Evolutionary conservation across 768 basidiomycete genomes (phyloP).

Genomic region (Mycena venus): DNA sequence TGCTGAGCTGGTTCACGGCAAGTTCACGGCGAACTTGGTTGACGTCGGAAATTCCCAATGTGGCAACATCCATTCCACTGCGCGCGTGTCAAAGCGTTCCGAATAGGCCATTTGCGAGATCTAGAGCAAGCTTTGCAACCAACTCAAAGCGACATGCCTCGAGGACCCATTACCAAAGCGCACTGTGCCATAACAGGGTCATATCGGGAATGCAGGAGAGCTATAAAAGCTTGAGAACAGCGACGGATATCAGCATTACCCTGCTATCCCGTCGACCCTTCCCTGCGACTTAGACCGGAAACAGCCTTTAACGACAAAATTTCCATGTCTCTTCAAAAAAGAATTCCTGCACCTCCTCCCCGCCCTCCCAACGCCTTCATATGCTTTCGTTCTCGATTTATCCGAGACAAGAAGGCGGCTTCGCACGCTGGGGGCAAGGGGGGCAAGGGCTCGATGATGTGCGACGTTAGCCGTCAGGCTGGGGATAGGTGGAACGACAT

Average conservation of each 20-base stretch:
- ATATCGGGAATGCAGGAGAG: not conserved
- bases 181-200: not conserved
- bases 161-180: conserved; percentile 21
- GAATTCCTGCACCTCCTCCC: not conserved
- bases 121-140: not conserved
- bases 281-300: not conserved
- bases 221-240: conserved; percentile 11
- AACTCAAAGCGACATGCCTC: conserved; percentile 27
- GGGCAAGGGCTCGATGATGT: not conserved
- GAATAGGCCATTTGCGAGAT: not conserved
- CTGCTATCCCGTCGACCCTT: not conserved
- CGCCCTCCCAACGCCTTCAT: conserved; percentile 24
- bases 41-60: conserved; percentile 1
- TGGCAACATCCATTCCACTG: not conserved
- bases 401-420: not conserved
- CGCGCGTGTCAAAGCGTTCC: not conserved
- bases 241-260: not conserved
- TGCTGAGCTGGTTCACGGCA: not conserved
- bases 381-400: conserved; percentile 22
- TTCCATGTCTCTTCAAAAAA: conserved; percentile 5
- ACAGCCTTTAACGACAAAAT: not conserved
- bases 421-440: not conserved
- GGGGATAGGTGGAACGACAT: conserved; percentile 13
- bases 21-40: not conserved
- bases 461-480: conserved; percentile 8